phyloP scores from a whole-genome alignment of 116 monocot species.

The Zostera marina region DNA sequence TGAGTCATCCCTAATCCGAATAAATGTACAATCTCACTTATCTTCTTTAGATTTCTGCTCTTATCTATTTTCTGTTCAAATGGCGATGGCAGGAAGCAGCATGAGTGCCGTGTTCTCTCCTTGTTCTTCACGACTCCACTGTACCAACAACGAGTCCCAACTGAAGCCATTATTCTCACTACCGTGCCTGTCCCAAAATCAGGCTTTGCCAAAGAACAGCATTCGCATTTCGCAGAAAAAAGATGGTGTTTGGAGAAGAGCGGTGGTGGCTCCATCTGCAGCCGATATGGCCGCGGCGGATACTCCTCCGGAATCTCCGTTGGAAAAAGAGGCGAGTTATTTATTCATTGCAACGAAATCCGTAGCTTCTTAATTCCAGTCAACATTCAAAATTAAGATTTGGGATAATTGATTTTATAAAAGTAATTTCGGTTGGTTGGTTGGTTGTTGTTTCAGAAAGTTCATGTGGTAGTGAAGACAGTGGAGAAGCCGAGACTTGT shows the following conservation, averaged over 20 bases:
- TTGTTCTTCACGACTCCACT: not conserved
- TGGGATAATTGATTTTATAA: not conserved
- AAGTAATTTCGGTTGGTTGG: not conserved
- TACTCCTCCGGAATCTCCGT: not conserved
- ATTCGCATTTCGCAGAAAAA: not conserved
- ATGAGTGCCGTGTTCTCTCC: constrained; percentile 3
- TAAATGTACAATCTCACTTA: not conserved
- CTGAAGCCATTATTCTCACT: not conserved
- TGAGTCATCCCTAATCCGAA: not conserved
- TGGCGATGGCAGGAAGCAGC: not conserved
- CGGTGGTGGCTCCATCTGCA: not conserved
- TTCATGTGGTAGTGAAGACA: constrained; percentile 22
- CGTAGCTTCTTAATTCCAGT: not conserved
- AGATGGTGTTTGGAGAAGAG: not conserved
- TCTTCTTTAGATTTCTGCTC: not conserved
- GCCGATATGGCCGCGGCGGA: constrained; percentile 1
- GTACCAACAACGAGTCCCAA: not conserved
- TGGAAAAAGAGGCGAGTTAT: constrained; percentile 3
- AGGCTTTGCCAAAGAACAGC: not conserved
- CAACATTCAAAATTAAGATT: too few relatives aligned
- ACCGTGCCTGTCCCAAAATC: not conserved
- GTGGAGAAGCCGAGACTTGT: constrained; percentile 51
- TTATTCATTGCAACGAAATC: too few relatives aligned
- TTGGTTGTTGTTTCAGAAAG: constrained; percentile 7
- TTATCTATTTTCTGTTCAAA: not conserved